Conservation (phyloP, 2,329 filamentous ascomycete genomes). For the Paecilomyces sp. region DNA sequence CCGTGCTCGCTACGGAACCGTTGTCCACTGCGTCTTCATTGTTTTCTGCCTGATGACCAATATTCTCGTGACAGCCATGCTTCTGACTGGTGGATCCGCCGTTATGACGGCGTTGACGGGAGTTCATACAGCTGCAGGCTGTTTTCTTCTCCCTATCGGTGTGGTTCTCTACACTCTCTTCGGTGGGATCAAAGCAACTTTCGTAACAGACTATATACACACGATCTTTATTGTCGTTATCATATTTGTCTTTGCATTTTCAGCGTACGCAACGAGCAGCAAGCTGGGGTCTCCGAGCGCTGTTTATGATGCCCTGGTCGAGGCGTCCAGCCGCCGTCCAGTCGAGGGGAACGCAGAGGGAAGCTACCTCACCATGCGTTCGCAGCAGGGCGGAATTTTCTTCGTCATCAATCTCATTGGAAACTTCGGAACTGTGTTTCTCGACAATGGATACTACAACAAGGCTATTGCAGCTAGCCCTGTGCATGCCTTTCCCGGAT, state of each 20-base stretch:
- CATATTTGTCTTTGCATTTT: constrained; percentile 78
- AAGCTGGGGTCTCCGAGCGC: constrained; percentile 65
- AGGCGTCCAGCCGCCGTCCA: constrained; percentile 62
- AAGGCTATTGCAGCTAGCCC: constrained; percentile 86
- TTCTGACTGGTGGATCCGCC: constrained; percentile 75
- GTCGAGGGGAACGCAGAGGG: constrained; percentile 73
- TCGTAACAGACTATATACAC: constrained; percentile 80
- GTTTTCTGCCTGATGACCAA: constrained; percentile 78
- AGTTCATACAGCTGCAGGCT: constrained; percentile 71
- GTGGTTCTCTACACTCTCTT: constrained; percentile 72
- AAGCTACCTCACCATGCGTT: constrained; percentile 81
- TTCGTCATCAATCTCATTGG: constrained; percentile 87
- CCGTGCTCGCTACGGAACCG: constrained; percentile 66
- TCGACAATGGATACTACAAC: constrained; percentile 85
- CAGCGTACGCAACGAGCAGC: constrained; percentile 67
- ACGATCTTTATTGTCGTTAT: constrained; percentile 69
- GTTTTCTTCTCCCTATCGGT: constrained; percentile 73
- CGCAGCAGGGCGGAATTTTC: constrained; percentile 74
- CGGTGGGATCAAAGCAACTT: constrained; percentile 76
- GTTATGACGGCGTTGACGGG: constrained; percentile 67
- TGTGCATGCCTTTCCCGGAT: constrained; percentile 78
- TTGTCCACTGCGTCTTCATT: constrained; percentile 71
- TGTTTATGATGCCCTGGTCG: constrained; percentile 70
- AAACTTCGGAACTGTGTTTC: constrained; percentile 77
- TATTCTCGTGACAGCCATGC: constrained; percentile 80